Evolutionary conservation across 2,329 filamentous ascomycete species (phyloP).

Genomic region (Meredithiella fracta): DNA sequence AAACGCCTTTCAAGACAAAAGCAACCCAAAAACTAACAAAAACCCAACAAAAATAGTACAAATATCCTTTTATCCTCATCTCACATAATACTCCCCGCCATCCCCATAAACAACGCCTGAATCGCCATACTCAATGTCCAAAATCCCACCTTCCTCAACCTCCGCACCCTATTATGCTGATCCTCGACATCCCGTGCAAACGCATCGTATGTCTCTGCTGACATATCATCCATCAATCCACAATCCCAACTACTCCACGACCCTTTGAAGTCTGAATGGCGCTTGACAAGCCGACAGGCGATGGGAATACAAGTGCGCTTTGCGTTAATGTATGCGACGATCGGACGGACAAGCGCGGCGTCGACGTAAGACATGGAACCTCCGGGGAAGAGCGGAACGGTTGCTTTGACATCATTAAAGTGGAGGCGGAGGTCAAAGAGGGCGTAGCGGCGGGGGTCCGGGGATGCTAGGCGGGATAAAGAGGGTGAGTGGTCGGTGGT

Average conservation of each 20-base stretch:
- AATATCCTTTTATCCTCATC: neutral
- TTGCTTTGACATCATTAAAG: slow-evolving; percentile 84
- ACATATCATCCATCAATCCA: slow-evolving; percentile 83
- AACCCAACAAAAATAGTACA: neutral
- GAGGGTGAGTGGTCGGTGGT: slow-evolving; percentile 7
- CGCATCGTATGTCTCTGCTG: slow-evolving; percentile 83
- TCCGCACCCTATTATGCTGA: slow-evolving; percentile 66
- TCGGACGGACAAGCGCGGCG: slow-evolving; percentile 84
- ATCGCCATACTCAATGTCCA: slow-evolving; percentile 89
- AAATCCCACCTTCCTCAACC: slow-evolving; percentile 89
- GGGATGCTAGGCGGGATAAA: slow-evolving; percentile 1
- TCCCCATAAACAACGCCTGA: slow-evolving; percentile 85
- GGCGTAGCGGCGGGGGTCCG: slow-evolving; percentile 58
- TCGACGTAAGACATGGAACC: slow-evolving; percentile 88
- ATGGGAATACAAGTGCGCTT: slow-evolving; percentile 91
- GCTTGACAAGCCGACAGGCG: slow-evolving; percentile 85
- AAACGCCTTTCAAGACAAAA: neutral
- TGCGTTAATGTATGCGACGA: slow-evolving; percentile 95
- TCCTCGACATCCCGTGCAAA: slow-evolving; percentile 85
- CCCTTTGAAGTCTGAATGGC: slow-evolving; percentile 75
- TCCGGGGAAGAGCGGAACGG: slow-evolving; percentile 79
- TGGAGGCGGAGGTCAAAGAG: slow-evolving; percentile 92
- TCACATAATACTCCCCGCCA: slow-evolving; percentile 63
- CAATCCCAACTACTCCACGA: slow-evolving; percentile 91
- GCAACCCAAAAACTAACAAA: neutral